A percentile compares a stretch with the other conserved stretches of the same genome.
These are phyloP conservation scores for Candida tallmaniae DNA, from an alignment of 805 yeast genomes.

Conservation along the genomic window DNA sequence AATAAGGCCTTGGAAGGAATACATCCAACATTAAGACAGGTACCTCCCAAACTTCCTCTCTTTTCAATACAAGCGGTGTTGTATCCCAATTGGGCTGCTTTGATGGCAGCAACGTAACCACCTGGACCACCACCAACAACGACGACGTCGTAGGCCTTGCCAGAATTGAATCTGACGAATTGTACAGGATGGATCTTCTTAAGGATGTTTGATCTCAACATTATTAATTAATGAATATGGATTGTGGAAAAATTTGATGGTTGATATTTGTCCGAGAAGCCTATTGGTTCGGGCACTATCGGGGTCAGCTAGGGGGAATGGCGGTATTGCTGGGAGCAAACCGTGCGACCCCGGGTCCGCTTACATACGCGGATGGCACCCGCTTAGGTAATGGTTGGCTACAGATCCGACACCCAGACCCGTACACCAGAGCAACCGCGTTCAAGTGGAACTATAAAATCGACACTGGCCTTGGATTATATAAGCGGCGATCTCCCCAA, in stretches of 20 bases:
- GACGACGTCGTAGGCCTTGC: constrained; percentile 74
- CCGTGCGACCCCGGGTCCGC: no score
- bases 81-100: constrained; percentile 93
- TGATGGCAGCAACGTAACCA: constrained; percentile 98
- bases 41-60: constrained; percentile 96
- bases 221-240: no score
- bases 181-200: constrained; percentile 17
- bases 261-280: constrained; percentile 9
- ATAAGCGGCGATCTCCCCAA: no score
- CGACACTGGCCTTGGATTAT: no score
- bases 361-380: no score
- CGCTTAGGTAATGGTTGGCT: no score
- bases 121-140: constrained; percentile 99
- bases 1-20: constrained; percentile 95
- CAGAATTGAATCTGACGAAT: constrained; percentile 38
- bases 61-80: constrained; percentile 96
- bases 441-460: no score
- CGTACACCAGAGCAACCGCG: no score
- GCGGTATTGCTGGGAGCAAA: no score
- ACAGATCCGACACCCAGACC: no score
- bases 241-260: constrained; percentile 4
- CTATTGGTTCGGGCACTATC: constrained; percentile 1
- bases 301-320: neutral
- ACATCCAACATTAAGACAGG: constrained; percentile 98
- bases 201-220: constrained; percentile 15